Percentiles rank a stretch among this genome's conserved stretches.
phyloP scores from a whole-genome alignment of 257 asterid species.

The Capsicum baccatum region DNA sequence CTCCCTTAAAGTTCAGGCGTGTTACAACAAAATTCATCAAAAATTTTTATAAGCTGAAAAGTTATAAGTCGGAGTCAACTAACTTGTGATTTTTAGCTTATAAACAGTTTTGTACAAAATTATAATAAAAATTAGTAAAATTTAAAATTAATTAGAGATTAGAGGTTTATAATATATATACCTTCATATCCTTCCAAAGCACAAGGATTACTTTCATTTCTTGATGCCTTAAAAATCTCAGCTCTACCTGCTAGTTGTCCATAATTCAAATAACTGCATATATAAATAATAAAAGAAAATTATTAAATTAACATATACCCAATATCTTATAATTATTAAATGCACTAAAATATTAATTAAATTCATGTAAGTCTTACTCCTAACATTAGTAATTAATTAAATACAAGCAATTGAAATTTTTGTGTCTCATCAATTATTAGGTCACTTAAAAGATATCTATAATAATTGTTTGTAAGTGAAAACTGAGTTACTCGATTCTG shows the following conservation, averaged over 20 bases:
- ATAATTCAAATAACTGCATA: conserved; percentile 71
- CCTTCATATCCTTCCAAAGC: conserved; percentile 68
- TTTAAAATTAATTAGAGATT: background rate
- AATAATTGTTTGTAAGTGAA: too few relatives aligned
- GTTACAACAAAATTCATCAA: too few relatives aligned
- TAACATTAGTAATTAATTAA: background rate
- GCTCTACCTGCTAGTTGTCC: conserved; percentile 85
- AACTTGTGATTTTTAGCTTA: too few relatives aligned
- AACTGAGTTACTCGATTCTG: too few relatives aligned
- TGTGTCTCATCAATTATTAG: too few relatives aligned
- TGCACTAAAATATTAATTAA: accelerated
- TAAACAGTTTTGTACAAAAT: too few relatives aligned
- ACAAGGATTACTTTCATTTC: conserved; percentile 63
- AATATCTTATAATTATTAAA: background rate
- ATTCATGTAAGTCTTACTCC: background rate
- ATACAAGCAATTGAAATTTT: background rate
- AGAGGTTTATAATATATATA: conserved; percentile 22
- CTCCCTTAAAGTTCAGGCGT: too few relatives aligned
- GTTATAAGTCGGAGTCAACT: too few relatives aligned
- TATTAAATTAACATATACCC: too few relatives aligned
- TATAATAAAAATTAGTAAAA: background rate
- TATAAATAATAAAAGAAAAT: background rate
- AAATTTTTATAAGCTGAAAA: too few relatives aligned
- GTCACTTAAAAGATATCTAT: too few relatives aligned
- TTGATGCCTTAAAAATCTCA: conserved; percentile 65